Base-by-base conservation (phyloP, 495 filamentous ascomycete genomes). In the Lasiosphaeria hispida region DNA sequence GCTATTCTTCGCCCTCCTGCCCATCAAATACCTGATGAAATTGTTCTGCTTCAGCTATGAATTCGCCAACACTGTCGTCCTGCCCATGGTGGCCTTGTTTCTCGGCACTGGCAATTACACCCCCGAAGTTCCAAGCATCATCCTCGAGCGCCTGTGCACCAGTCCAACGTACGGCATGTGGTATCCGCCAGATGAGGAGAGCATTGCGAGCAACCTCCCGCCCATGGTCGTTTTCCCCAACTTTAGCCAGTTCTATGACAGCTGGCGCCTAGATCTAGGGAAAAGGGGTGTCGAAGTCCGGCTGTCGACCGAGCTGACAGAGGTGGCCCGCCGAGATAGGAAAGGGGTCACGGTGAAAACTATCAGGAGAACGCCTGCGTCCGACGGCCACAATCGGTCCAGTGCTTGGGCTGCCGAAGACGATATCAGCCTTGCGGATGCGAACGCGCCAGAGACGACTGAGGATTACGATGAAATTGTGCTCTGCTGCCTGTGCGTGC, bases 151-250 rank as follows among this genome's bases (percentile, higher is more conserved):
- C 7, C 74, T 95, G 0, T 91, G 86, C 65, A 78, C 90, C 63
- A 80, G 90, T 62, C 83, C 87, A 10, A 82, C 89, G 64, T 82
- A 91, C 80, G 80, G 84, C 49, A 77, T 92, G 66, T 91, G 89
- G 89, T 91, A 91, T 63, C 84, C 87, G 30, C 70, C 82, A 0
- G 85, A 92, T 56, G 51, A 60, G 38, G 42, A 64, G 34, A 86
- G 83, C 7, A 68, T 87, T 7, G 74, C 89, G 1, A 83, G 81
- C 2, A 92, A 91, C 54, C 69, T 85, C 15, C 89, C 90, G n/a
- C 78, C 77, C 0, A 92, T 95, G 90, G 85, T 87, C 30, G 88
- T 88, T 0, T 95, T 93, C 62, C 89, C 87, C 0, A 88, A 90
- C 41, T 76, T 92, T 19, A 79, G 83, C 30, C 67, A 79, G 5